phyloP scores from a whole-genome alignment of 1,284 basidiomycete genomes.

The Boletus sp. region DNA sequence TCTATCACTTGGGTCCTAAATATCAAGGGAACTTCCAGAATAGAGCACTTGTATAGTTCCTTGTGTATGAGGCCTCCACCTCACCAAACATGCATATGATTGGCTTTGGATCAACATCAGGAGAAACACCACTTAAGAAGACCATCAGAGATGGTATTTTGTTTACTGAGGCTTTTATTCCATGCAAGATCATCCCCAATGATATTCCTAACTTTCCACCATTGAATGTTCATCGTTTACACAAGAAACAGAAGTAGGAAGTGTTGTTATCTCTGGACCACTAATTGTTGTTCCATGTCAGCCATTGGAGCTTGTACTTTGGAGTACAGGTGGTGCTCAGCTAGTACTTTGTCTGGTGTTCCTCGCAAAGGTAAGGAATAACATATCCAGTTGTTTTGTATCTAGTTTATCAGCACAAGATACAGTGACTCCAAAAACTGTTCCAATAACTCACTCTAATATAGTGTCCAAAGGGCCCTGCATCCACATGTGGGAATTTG shows the following conservation, averaged over 20 bases:
- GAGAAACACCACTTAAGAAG: conserved; percentile 47
- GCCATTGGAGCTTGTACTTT: conserved; percentile 77
- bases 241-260: not conserved
- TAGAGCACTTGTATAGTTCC: conserved; percentile 62
- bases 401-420: conserved; percentile 44
- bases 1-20: conserved; percentile 77
- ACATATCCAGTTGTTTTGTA: conserved; percentile 2
- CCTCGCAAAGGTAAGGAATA: conserved; percentile 62
- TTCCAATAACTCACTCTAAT: no score
- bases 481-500: no score
- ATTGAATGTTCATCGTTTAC: conserved; percentile 6
- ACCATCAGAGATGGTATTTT: conserved; percentile 57
- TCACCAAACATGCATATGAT: conserved; percentile 71
- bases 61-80: conserved; percentile 79
- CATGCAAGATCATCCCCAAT: conserved; percentile 54
- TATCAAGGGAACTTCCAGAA: conserved; percentile 75
- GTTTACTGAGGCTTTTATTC: conserved; percentile 48
- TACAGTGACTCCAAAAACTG: no score
- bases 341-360: conserved; percentile 79
- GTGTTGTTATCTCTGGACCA: conserved; percentile 46
- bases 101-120: conserved; percentile 25
- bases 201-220: conserved; percentile 21
- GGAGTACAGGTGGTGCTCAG: conserved; percentile 84
- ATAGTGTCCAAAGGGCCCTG: no score
- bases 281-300: conserved; percentile 62